Evolutionary conservation across 2,329 filamentous ascomycete species (phyloP).

Genomic region (Rutstroemia sydowiana): DNA sequence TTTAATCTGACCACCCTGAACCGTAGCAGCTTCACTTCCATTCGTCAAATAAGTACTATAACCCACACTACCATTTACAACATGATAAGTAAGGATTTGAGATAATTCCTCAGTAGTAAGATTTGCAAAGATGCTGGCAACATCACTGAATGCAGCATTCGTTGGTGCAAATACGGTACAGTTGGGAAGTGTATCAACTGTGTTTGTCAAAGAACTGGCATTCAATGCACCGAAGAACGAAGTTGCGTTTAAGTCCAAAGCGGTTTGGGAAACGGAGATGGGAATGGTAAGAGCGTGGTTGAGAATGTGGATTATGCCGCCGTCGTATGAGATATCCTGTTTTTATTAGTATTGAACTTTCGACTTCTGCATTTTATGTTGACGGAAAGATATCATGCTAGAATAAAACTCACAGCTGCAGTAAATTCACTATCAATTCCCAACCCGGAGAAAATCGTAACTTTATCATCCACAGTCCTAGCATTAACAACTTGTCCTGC

Average conservation of each 20-base stretch:
- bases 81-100: slow-evolving; percentile 29
- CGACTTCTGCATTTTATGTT: too few species aligned
- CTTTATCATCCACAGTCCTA: slow-evolving; percentile 1
- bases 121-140: slow-evolving; percentile 29
- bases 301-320: slow-evolving; percentile 45
- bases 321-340: slow-evolving; percentile 40
- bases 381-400: slow-evolving; percentile 12
- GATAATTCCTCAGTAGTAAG: slow-evolving; percentile 26
- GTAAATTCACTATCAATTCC: slow-evolving; percentile 31
- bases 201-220: slow-evolving; percentile 25
- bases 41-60: too few species aligned
- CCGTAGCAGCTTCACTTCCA: too few species aligned
- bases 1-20: too few species aligned
- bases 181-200: slow-evolving; percentile 37
- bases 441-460: slow-evolving; percentile 5
- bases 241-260: slow-evolving; percentile 33
- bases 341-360: slow-evolving; percentile 28
- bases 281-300: slow-evolving; percentile 46
- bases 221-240: slow-evolving; percentile 32
- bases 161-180: slow-evolving; percentile 41
- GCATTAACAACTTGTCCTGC: slow-evolving; percentile 39
- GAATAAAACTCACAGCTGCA: slow-evolving; percentile 36
- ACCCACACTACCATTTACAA: slow-evolving; percentile 5
- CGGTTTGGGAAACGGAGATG: slow-evolving; percentile 31
- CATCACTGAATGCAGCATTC: slow-evolving; percentile 31